Evolutionary conservation across 73 alveolate genomes (phyloP).

Genomic region (Paramecium caudatum): DNA sequence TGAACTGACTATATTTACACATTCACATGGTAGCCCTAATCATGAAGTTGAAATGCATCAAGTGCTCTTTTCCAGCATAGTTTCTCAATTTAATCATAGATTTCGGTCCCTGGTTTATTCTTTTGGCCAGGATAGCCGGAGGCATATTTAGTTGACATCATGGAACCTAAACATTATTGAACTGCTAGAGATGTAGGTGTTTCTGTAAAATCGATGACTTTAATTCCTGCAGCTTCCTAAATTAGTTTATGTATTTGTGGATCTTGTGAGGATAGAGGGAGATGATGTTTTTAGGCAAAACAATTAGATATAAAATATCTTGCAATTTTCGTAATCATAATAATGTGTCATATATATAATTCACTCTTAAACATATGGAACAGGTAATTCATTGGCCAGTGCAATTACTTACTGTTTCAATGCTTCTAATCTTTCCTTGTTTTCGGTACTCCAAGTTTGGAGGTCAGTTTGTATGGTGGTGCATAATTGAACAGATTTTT

Average conservation of each 20-base stretch:
- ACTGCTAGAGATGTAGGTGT: slow-evolving; percentile 88
- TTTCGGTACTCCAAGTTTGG: background rate
- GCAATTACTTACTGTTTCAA: background rate
- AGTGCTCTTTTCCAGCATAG: slow-evolving; percentile 91
- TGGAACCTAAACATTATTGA: slow-evolving; percentile 93
- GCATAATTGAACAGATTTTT: slow-evolving; percentile 2
- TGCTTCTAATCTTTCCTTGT: background rate
- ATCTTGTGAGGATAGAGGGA: slow-evolving; percentile 77
- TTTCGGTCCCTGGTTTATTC: slow-evolving; percentile 95
- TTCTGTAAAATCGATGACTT: slow-evolving; percentile 89
- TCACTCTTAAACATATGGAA: no score
- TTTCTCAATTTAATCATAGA: slow-evolving; percentile 91
- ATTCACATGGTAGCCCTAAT: slow-evolving; percentile 94
- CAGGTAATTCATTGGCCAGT: slow-evolving; percentile 20
- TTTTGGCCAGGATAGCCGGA: slow-evolving; percentile 88
- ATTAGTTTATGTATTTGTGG: slow-evolving; percentile 86
- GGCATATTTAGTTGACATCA: slow-evolving; percentile 93
- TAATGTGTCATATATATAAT: no score
- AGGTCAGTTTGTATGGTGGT: background rate
- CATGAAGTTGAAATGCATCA: slow-evolving; percentile 86
- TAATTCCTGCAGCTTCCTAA: slow-evolving; percentile 80
- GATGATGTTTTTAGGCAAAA: slow-evolving; percentile 40
- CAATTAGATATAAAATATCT: background rate
- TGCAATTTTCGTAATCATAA: background rate
- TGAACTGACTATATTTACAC: slow-evolving; percentile 96